A percentile compares a stretch with the other conserved stretches of the same genome.
Evolutionary conservation across 768 basidiomycete species (phyloP).

Genomic region (Rhizopogon salebrosus): DNA sequence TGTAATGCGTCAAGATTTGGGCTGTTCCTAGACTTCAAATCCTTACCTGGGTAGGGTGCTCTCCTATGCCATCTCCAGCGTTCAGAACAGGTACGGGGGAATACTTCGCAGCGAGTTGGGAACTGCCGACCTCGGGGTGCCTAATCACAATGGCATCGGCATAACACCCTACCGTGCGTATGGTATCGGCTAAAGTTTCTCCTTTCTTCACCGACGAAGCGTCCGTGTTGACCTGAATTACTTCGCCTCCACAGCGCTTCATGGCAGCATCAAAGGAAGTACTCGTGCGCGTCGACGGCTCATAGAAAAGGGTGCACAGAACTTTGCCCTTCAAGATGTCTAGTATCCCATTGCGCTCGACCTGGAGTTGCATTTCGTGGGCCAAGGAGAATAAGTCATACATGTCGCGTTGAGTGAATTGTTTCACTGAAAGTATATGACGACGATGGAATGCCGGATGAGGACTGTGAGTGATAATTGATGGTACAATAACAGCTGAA

Average conservation of each 20-base stretch:
- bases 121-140: slow-evolving; percentile 90
- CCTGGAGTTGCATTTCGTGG: slow-evolving; percentile 94
- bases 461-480: slow-evolving; percentile 28
- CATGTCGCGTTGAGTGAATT: slow-evolving; percentile 84
- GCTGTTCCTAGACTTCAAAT: neutral
- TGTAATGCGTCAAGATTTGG: slow-evolving; percentile 22
- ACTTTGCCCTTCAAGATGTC: slow-evolving; percentile 91
- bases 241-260: slow-evolving; percentile 96
- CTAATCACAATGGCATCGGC: slow-evolving; percentile 92
- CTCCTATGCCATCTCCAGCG: slow-evolving; percentile 94
- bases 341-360: slow-evolving; percentile 83
- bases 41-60: slow-evolving; percentile 90
- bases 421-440: slow-evolving; percentile 92
- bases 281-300: slow-evolving; percentile 94
- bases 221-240: slow-evolving; percentile 78
- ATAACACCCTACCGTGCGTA: slow-evolving; percentile 93
- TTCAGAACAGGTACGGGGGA: slow-evolving; percentile 95
- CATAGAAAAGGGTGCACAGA: slow-evolving; percentile 90
- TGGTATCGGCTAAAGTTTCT: slow-evolving; percentile 87
- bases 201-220: slow-evolving; percentile 90
- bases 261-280: slow-evolving; percentile 97
- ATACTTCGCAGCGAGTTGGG: slow-evolving; percentile 94
- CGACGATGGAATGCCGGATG: slow-evolving; percentile 90
- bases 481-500: slow-evolving; percentile 3
- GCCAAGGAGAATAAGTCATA: slow-evolving; percentile 93